Conservation (phyloP, 805 yeast genomes). For the Pichia eremophila region DNA sequence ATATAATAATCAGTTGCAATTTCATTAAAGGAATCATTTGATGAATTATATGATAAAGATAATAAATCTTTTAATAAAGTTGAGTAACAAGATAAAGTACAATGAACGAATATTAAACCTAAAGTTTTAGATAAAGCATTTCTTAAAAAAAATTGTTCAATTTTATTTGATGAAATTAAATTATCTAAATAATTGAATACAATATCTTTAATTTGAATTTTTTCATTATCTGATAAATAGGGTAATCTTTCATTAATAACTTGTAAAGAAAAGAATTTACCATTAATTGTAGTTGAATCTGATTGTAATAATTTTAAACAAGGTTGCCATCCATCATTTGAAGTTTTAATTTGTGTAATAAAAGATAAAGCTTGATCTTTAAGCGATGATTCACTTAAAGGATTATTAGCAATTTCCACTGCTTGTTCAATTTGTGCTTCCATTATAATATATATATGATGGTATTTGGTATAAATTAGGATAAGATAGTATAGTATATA, state of each 20-base stretch:
- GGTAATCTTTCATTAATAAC: slow-evolving; percentile 53
- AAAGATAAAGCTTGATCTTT: slow-evolving; percentile 53
- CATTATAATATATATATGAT: slow-evolving; percentile 18
- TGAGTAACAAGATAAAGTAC: slow-evolving; percentile 42
- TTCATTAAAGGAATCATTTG: slow-evolving; percentile 26
- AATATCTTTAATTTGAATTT: slow-evolving; percentile 35
- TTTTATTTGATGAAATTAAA: slow-evolving; percentile 15
- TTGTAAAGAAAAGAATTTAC: slow-evolving; percentile 60
- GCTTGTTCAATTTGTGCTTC: slow-evolving; percentile 74
- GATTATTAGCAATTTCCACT: slow-evolving; percentile 65
- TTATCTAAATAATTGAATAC: slow-evolving; percentile 37
- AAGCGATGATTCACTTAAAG: slow-evolving; percentile 50
- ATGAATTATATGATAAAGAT: slow-evolving; percentile 23
- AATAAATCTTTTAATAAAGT: slow-evolving; percentile 42
- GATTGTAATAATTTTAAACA: slow-evolving; percentile 37
- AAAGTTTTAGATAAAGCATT: slow-evolving; percentile 52
- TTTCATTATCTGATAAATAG: slow-evolving; percentile 35
- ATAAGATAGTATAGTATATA: too few species aligned
- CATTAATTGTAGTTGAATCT: slow-evolving; percentile 28
- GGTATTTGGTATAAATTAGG: too few species aligned
- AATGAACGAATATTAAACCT: slow-evolving; percentile 39
- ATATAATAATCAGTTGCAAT: slow-evolving; percentile 61
- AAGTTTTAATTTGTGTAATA: slow-evolving; percentile 42
- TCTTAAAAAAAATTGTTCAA: slow-evolving; percentile 36
- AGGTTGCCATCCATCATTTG: slow-evolving; percentile 47